These are phyloP conservation scores for Diaporthe eres DNA, from an alignment of 2,329 filamentous ascomycete genomes.

Conservation along the genomic window DNA sequence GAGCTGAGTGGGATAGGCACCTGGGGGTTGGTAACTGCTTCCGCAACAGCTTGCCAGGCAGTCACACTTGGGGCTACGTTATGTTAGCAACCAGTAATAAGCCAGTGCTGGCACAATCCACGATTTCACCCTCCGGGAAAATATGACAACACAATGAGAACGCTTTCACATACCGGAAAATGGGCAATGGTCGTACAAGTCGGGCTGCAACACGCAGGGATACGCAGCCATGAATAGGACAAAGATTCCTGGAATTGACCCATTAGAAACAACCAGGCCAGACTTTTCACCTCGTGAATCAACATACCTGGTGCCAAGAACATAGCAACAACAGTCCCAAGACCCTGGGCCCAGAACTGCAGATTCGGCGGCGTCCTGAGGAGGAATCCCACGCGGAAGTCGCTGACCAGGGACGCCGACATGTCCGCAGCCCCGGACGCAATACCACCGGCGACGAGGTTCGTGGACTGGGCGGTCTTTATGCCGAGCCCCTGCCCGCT, in stretches of 20 bases:
- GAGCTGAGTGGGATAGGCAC: conserved; percentile 68
- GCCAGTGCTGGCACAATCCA: too few species aligned
- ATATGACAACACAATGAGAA: neutral
- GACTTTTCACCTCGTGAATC: conserved; percentile 70
- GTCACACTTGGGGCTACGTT: conserved; percentile 69
- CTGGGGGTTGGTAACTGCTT: conserved; percentile 65
- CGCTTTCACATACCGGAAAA: conserved; percentile 59
- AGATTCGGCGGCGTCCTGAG: conserved; percentile 74
- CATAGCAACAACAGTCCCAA: conserved; percentile 68
- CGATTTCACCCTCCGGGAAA: neutral
- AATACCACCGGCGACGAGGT: conserved; percentile 73
- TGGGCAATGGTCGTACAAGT: conserved; percentile 54
- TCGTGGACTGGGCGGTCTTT: conserved; percentile 71
- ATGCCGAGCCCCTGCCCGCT: conserved; percentile 64
- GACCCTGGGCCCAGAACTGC: conserved; percentile 74
- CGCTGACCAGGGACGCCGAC: conserved; percentile 67
- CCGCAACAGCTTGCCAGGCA: conserved; percentile 76
- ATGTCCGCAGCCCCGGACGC: conserved; percentile 69
- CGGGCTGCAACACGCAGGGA: conserved; percentile 75
- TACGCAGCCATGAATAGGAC: conserved; percentile 52
- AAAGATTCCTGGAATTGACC: neutral
- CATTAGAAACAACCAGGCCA: neutral
- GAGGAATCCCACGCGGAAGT: conserved; percentile 79
- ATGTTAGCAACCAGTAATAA: neutral
- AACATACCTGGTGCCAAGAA: conserved; percentile 78